Percentiles rank a stretch among this genome's conserved stretches.
phyloP scores from a whole-genome alignment of 768 basidiomycete genomes.

The Scleroderma citrinum region DNA sequence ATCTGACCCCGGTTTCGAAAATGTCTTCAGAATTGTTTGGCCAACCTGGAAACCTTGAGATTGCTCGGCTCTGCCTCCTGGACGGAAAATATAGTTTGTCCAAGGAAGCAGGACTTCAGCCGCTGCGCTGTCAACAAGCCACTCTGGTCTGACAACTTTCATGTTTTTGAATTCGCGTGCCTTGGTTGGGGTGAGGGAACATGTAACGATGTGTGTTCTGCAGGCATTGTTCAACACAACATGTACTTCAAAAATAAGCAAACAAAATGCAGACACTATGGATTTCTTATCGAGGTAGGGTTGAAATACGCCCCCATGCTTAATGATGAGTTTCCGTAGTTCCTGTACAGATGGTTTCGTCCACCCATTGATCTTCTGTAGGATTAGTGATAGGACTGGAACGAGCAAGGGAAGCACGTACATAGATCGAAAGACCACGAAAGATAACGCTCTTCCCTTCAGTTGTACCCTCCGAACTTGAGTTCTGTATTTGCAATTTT shows the following conservation, averaged over 20 bases:
- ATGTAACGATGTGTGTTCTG: slow-evolving; percentile 90
- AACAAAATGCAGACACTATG: slow-evolving; percentile 48
- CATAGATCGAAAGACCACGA: slow-evolving; percentile 73
- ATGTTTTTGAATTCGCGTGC: slow-evolving; percentile 82
- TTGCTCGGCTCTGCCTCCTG: slow-evolving; percentile 40
- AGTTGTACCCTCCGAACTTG: slow-evolving; percentile 24
- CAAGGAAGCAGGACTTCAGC: slow-evolving; percentile 69
- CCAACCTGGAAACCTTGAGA: slow-evolving; percentile 39
- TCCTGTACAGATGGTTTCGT: slow-evolving; percentile 85
- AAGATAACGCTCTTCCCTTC: slow-evolving; percentile 50
- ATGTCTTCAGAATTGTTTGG: slow-evolving; percentile 13
- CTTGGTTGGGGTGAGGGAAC: slow-evolving; percentile 86
- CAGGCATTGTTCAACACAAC: neutral
- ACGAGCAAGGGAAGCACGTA: slow-evolving; percentile 33
- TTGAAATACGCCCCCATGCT: slow-evolving; percentile 78
- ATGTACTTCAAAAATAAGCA: neutral
- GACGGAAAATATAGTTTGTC: slow-evolving; percentile 62
- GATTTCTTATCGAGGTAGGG: slow-evolving; percentile 80
- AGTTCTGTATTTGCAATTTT: slow-evolving; percentile 83
- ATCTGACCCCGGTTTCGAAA: neutral
- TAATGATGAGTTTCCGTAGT: slow-evolving; percentile 70
- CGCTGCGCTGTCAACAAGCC: slow-evolving; percentile 80
- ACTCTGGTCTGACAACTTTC: slow-evolving; percentile 86
- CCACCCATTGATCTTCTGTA: slow-evolving; percentile 77
- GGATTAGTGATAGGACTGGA: neutral